A percentile compares a stretch with the other conserved stretches of the same genome.
Conservation (phyloP, 768 basidiomycete species). For the Rhodotorula taiwanensis region DNA sequence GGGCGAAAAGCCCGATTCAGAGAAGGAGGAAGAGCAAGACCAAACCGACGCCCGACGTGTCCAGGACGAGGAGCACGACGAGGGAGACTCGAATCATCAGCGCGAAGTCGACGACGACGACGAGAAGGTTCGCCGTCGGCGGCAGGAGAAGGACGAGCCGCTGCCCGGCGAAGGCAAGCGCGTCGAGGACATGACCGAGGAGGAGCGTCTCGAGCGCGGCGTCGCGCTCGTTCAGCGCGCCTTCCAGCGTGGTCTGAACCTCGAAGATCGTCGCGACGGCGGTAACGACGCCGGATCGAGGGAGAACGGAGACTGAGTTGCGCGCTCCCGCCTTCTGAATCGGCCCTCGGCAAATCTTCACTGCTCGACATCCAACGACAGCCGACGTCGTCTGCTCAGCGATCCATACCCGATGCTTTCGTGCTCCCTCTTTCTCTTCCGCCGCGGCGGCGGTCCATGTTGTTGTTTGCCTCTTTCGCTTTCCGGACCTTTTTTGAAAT, state of each 20-base stretch:
- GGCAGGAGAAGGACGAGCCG: slow-evolving; percentile 3
- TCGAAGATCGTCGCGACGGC: no score
- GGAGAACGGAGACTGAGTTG: not conserved
- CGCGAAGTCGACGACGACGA: slow-evolving; percentile 9
- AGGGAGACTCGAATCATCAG: slow-evolving; percentile 9
- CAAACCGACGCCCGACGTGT: slow-evolving; percentile 20
- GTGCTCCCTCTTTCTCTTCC: no score
- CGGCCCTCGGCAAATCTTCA: no score
- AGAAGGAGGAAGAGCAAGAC: slow-evolving; percentile 6
- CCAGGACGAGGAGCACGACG: not conserved
- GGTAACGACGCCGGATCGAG: not conserved
- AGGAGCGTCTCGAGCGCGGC: slow-evolving; percentile 33
- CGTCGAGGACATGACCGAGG: slow-evolving; percentile 35
- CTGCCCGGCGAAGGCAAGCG: slow-evolving; percentile 33
- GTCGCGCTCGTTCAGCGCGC: slow-evolving; percentile 33
- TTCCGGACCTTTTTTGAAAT: no score
- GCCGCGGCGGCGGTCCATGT: no score
- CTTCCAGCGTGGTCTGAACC: slow-evolving; percentile 27
- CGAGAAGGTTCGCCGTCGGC: not conserved
- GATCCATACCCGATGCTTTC: no score
- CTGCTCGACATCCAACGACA: no score
- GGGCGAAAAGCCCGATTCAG: slow-evolving; percentile 4
- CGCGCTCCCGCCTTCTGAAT: no score
- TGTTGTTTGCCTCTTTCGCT: not conserved
- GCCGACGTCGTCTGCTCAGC: no score